These are phyloP conservation scores for Sordariomycetes sp. DNA, from an alignment of 2,329 filamentous ascomycete genomes.

Conservation along the genomic window DNA sequence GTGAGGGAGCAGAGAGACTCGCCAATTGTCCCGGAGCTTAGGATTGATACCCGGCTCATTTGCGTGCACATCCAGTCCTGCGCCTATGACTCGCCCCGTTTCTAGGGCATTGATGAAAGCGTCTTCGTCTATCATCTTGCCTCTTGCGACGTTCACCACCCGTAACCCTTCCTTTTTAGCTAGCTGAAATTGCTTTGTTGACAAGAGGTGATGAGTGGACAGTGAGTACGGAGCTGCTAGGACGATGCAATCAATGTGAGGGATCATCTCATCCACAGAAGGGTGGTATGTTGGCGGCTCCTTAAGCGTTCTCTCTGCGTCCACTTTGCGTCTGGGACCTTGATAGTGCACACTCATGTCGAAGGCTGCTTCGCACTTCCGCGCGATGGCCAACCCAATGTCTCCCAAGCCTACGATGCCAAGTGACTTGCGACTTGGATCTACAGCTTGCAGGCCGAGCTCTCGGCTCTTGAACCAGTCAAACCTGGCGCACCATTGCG, in stretches of 20 bases:
- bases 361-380: slow-evolving; percentile 16
- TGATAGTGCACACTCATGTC: slow-evolving; percentile 30
- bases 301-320: slow-evolving; percentile 20
- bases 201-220: slow-evolving; percentile 9
- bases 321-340: slow-evolving; percentile 18
- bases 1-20: slow-evolving; percentile 7
- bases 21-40: slow-evolving; percentile 8
- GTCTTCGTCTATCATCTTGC: slow-evolving; percentile 11
- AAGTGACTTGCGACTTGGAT: slow-evolving; percentile 28
- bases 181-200: slow-evolving; percentile 3
- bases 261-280: slow-evolving; percentile 26
- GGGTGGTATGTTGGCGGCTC: slow-evolving; percentile 21
- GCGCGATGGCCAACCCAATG: slow-evolving; percentile 19
- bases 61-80: slow-evolving; percentile 10
- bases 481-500: slow-evolving; percentile 22
- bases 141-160: slow-evolving; percentile 11
- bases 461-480: slow-evolving; percentile 22
- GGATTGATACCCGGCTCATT: slow-evolving; percentile 10
- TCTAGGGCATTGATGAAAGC: slow-evolving; percentile 10
- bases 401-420: slow-evolving; percentile 35
- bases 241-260: slow-evolving; percentile 25
- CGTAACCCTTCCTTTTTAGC: slow-evolving; percentile 9
- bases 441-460: slow-evolving; percentile 18
- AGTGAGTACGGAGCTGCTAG: slow-evolving; percentile 10
- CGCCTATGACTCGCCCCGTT: slow-evolving; percentile 5